Percentiles rank a stretch among this genome's conserved stretches.
Evolutionary conservation across 2,329 filamentous ascomycete genomes (phyloP).

Genomic region (Didymellaceae sp.): DNA sequence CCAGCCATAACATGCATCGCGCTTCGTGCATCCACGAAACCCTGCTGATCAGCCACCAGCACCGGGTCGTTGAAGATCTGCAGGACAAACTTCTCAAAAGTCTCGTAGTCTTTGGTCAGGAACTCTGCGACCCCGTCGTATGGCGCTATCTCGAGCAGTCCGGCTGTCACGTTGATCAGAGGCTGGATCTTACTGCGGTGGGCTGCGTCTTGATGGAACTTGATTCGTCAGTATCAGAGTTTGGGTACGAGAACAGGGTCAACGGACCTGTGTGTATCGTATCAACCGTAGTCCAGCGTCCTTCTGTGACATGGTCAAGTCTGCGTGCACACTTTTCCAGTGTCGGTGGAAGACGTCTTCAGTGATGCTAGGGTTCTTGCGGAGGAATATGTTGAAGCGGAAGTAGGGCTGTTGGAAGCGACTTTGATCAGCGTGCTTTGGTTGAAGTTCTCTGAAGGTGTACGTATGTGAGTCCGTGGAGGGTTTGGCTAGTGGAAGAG

Average conservation of each 20-base stretch:
- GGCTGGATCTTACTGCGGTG: conserved; percentile 5
- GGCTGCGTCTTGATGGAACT: conserved; percentile 19
- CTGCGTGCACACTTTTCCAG: conserved; percentile 23
- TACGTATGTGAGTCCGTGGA: conserved; percentile 2
- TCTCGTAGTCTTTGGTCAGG: conserved; percentile 13
- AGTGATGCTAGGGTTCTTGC: conserved; percentile 9
- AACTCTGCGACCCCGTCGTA: conserved; percentile 25
- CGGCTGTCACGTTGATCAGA: background rate
- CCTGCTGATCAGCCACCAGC: conserved; percentile 10
- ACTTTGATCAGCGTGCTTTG: background rate
- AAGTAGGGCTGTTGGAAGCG: conserved; percentile 10
- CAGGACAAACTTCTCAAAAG: conserved; percentile 11
- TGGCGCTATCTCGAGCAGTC: conserved; percentile 6
- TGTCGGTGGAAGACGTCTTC: conserved; percentile 20
- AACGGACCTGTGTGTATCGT: conserved; percentile 19
- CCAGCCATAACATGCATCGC: conserved; percentile 21
- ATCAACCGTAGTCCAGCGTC: conserved; percentile 9
- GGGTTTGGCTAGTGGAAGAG: no score
- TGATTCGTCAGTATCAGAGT: background rate
- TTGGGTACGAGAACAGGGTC: background rate
- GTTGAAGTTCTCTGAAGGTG: conserved; percentile 6
- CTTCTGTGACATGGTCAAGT: conserved; percentile 12
- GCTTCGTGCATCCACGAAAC: conserved; percentile 8
- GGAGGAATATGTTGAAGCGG: conserved; percentile 13
- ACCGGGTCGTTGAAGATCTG: conserved; percentile 3